Evolutionary conservation across 1,284 basidiomycete species (phyloP).

Genomic region (Naganishia cerealis): DNA sequence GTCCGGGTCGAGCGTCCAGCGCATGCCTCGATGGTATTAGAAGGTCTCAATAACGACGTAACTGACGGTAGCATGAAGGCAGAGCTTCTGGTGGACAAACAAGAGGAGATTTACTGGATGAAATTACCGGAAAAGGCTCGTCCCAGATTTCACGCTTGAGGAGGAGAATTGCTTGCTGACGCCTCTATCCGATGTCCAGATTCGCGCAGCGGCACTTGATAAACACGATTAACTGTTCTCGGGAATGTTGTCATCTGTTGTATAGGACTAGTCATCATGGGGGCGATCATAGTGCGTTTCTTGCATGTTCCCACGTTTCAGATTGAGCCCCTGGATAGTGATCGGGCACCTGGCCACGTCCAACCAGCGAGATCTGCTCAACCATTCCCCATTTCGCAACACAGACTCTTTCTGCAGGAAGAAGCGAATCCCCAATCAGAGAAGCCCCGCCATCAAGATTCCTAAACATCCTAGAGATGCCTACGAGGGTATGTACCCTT

Average conservation of each 20-base stretch:
- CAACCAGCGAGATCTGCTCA: no score
- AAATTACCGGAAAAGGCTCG: slow-evolving; percentile 34
- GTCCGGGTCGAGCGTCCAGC: slow-evolving; percentile 27
- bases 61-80: slow-evolving; percentile 8
- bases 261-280: not conserved
- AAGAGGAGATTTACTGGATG: slow-evolving; percentile 36
- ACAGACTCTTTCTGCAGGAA: no score
- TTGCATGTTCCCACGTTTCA: not conserved
- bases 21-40: slow-evolving; percentile 13
- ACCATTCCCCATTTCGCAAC: no score
- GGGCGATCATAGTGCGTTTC: not conserved
- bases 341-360: no score
- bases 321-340: not conserved
- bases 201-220: slow-evolving; percentile 15
- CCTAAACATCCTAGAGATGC: not conserved
- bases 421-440: no score
- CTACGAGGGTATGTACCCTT: slow-evolving; percentile 1
- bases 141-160: not conserved
- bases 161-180: not conserved
- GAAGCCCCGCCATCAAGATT: not conserved
- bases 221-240: not conserved
- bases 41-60: not conserved
- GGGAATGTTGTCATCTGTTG: not conserved
- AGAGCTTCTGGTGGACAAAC: slow-evolving; percentile 29
- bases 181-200: not conserved